Conservation (phyloP, 1,284 basidiomycete species). For the Ganoderma boninense region DNA sequence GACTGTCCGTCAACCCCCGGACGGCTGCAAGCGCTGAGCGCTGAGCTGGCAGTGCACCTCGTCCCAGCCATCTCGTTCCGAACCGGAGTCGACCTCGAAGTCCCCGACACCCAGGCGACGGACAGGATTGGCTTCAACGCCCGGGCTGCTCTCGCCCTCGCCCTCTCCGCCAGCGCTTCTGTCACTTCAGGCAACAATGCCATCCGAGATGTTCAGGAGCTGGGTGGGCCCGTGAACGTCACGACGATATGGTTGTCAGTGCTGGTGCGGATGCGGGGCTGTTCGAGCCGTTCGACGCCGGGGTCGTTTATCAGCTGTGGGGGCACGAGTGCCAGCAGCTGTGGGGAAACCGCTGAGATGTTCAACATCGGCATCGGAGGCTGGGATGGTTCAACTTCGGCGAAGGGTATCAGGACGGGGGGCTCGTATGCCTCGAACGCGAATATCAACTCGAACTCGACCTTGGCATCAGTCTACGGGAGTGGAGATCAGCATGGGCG, state of each 20-base stretch:
- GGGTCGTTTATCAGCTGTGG: background rate
- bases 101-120: slow-evolving; percentile 39
- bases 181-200: slow-evolving; percentile 1
- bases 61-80: slow-evolving; percentile 29
- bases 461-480: background rate
- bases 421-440: background rate
- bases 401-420: background rate
- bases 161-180: slow-evolving; percentile 21
- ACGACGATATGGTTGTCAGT: background rate
- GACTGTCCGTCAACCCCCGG: slow-evolving; percentile 36
- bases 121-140: slow-evolving; percentile 54
- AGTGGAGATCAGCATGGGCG: background rate
- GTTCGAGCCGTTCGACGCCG: background rate
- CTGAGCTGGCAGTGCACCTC: slow-evolving; percentile 47
- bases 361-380: no score
- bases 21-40: slow-evolving; percentile 50
- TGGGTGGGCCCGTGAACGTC: slow-evolving; percentile 9
- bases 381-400: no score
- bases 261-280: slow-evolving; percentile 4
- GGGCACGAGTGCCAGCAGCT: slow-evolving; percentile 6
- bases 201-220: background rate
- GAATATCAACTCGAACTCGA: background rate
- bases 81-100: slow-evolving; percentile 47
- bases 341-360: background rate
- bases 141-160: slow-evolving; percentile 44